These are phyloP conservation scores for Inonotus hispidus DNA, from an alignment of 1,284 basidiomycete species.

Conservation along the genomic window DNA sequence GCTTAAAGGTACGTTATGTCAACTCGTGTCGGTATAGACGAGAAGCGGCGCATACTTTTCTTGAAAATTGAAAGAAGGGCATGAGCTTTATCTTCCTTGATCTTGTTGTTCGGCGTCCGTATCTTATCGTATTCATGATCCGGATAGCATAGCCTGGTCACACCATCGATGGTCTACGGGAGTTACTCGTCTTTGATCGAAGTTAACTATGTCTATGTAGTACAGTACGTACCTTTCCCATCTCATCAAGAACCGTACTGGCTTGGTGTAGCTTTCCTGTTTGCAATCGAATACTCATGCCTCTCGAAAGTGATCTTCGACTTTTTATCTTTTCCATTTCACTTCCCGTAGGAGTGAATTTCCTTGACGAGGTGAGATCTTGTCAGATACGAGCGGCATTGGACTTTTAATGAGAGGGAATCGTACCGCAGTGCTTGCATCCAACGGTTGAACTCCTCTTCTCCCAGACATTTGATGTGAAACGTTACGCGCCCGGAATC, in stretches of 20 bases:
- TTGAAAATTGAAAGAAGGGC: constrained; percentile 17
- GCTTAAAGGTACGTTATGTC: constrained; percentile 2
- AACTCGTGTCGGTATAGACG: neutral
- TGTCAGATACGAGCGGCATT: neutral
- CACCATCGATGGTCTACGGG: constrained; percentile 13
- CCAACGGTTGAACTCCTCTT: constrained; percentile 70
- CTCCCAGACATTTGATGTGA: constrained; percentile 68
- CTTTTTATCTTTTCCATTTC: constrained; percentile 9
- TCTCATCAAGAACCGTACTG: constrained; percentile 15
- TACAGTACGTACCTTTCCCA: constrained; percentile 6
- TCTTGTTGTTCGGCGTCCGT: neutral
- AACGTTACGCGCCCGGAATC: constrained; percentile 74
- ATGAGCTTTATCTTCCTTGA: constrained; percentile 9
- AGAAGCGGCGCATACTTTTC: constrained; percentile 9
- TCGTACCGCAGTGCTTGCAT: constrained; percentile 64
- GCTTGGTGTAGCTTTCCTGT: constrained; percentile 11
- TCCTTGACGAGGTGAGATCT: neutral
- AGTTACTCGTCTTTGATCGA: neutral
- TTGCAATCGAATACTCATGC: constrained; percentile 1
- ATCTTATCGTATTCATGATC: constrained; percentile 11
- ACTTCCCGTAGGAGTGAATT: constrained; percentile 15
- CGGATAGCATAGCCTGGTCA: neutral
- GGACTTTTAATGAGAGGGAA: neutral
- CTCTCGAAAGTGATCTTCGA: constrained; percentile 12
- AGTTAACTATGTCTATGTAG: neutral